Base-by-base conservation (phyloP, 495 filamentous ascomycete genomes). In the Pseudoneurospora amorphoporcata region DNA sequence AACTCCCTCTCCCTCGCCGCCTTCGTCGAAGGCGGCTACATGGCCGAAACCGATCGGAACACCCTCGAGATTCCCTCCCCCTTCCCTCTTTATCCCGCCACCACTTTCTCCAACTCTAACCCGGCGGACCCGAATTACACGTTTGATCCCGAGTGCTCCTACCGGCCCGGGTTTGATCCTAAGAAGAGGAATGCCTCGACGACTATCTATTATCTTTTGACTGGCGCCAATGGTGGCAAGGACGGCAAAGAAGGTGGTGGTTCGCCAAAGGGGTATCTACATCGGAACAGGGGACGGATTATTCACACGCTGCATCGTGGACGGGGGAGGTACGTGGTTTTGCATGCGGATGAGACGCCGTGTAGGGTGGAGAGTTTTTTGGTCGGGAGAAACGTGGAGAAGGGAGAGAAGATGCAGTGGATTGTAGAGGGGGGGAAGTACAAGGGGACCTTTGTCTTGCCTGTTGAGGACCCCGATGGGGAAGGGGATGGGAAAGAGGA, bases 1-100 rank as follows among this genome's bases (percentile, higher is more conserved):
- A 40, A 71, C 16, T 74, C 76, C 35, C 82, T 90, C 32, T 19
- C 77, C 35, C 80, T 90, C 6, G 73, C 77, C 38, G 80, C 83
- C 12, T 89, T 92, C 78, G 81, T 87, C 71, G 89, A 90, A 82
- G 90, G 90, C 39, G 90, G 89, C 61, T 92, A 88, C 80, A 92
- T 87, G 76, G 78, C 76, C 68, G 88, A 90, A 78, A 91, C 88
- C 7, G 87, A 93, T 80, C 86, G 86, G 37, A 82, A 87, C 75
- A 72, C 82, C 1, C 78, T 80, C 12, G 81, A 78, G 16, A 76
- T 89, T 35, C 83, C 86, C 4, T 85, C 86, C 70, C 86, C 87
- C 2, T 88, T 89, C 73, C 73, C 80, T 42, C 61, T 61, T 9
- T 68, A 72, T 42, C 71, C 75, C 17, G 70, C 76, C 29, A 41